A percentile compares a stretch with the other conserved stretches of the same genome.
phyloP scores from a whole-genome alignment of 208 protist species.

The Leishmania amazonensis region DNA sequence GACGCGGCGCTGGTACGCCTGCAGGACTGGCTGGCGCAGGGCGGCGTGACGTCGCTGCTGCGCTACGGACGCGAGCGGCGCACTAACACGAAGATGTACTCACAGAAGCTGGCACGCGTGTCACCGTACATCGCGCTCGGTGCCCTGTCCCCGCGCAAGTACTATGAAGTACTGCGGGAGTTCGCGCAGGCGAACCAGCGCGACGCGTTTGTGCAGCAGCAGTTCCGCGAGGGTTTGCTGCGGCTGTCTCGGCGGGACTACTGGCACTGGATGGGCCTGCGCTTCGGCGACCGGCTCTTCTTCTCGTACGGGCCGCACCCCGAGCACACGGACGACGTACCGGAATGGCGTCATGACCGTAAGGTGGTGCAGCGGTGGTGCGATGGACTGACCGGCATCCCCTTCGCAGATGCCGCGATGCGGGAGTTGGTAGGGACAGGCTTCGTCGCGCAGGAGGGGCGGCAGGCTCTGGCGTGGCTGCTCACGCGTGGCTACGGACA shows the following conservation, averaged over 20 bases:
- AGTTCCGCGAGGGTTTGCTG: slow-evolving; percentile 81
- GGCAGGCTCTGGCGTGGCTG: slow-evolving; percentile 85
- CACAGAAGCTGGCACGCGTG: slow-evolving; percentile 65
- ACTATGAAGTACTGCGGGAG: slow-evolving; percentile 77
- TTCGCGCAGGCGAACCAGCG: slow-evolving; percentile 53
- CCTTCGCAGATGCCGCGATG: slow-evolving; percentile 90
- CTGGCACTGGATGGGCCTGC: slow-evolving; percentile 90
- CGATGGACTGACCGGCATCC: slow-evolving; percentile 81
- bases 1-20: slow-evolving; percentile 58
- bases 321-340: slow-evolving; percentile 70
- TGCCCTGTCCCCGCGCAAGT: slow-evolving; percentile 68
- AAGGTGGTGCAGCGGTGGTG: slow-evolving; percentile 90
- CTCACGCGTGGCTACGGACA: slow-evolving; percentile 83
- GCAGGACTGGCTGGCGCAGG: slow-evolving; percentile 65
- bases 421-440: slow-evolving; percentile 80
- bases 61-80: slow-evolving; percentile 66
- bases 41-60: slow-evolving; percentile 74
- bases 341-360: slow-evolving; percentile 76
- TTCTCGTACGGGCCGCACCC: slow-evolving; percentile 83
- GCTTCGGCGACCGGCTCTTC: slow-evolving; percentile 82
- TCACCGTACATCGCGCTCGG: slow-evolving; percentile 85
- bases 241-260: slow-evolving; percentile 86
- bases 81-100: slow-evolving; percentile 88
- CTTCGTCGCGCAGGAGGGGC: slow-evolving; percentile 74
- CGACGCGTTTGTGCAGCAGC: slow-evolving; percentile 79